Percentiles rank a stretch among this genome's conserved stretches.
Conservation (phyloP, 2,329 filamentous ascomycete species). For the Karstenula rhodostoma region DNA sequence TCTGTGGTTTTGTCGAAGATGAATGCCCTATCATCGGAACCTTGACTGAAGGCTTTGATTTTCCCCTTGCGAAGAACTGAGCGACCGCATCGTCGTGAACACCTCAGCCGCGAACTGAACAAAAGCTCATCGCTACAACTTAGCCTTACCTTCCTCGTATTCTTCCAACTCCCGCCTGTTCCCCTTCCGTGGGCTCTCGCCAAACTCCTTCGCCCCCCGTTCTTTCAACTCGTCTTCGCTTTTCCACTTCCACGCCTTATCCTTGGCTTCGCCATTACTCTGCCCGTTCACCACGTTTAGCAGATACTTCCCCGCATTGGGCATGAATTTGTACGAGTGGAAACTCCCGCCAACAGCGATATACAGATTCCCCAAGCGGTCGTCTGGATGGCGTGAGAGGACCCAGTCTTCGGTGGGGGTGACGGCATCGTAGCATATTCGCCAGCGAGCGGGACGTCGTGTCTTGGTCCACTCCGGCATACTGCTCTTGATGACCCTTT, state of each 20-base stretch:
- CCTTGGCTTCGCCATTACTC: conserved; percentile 2
- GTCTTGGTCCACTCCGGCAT: background rate
- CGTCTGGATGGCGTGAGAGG: background rate
- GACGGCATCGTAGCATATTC: conserved; percentile 2
- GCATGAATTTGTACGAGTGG: conserved; percentile 3
- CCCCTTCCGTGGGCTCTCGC: background rate
- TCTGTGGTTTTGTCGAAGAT: too few relatives aligned
- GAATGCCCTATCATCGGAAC: too few relatives aligned
- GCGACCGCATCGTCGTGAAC: too few relatives aligned
- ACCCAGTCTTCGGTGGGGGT: background rate
- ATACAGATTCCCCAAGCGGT: background rate
- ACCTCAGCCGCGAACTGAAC: too few relatives aligned
- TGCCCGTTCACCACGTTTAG: background rate
- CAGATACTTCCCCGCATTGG: background rate
- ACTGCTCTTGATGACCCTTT: background rate
- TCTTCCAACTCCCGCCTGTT: background rate
- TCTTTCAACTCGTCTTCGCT: background rate
- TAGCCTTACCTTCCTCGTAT: background rate
- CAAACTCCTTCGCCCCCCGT: background rate
- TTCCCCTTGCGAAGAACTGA: too few relatives aligned
- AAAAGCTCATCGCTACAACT: background rate
- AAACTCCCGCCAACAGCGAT: conserved; percentile 2
- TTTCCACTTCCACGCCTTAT: conserved; percentile 2
- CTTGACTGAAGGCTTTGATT: too few relatives aligned
- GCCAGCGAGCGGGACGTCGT: background rate